Percentiles rank a stretch among this genome's conserved stretches.
Evolutionary conservation across 805 yeast species (phyloP).

Genomic region (Yamadazyma ubonensis): DNA sequence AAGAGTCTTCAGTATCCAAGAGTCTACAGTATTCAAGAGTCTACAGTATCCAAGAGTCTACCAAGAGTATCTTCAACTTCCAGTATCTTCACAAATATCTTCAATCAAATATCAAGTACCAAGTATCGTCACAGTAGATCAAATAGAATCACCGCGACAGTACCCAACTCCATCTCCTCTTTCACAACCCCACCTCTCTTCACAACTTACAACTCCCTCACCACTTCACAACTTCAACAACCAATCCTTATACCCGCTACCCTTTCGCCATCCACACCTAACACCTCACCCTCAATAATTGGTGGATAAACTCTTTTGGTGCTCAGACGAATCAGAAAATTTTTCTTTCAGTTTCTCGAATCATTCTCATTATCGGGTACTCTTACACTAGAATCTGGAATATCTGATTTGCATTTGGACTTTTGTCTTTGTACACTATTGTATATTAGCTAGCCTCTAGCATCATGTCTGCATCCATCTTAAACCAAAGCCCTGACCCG

Average conservation of each 20-base stretch:
- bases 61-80: no score
- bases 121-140: no score
- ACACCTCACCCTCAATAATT: background rate
- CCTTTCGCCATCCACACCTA: background rate
- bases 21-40: no score
- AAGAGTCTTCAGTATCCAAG: no score
- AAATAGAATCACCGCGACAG: no score
- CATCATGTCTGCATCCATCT: constrained; percentile 7
- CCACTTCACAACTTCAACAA: background rate
- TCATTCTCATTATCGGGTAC: constrained; percentile 4
- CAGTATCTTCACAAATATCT: no score
- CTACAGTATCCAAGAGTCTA: no score
- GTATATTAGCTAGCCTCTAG: constrained; percentile 6
- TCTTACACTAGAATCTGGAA: background rate
- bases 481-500: no score
- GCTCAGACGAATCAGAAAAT: constrained; percentile 10
- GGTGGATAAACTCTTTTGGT: constrained; percentile 9
- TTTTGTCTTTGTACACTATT: constrained; percentile 8
- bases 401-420: background rate
- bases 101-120: no score
- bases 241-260: background rate
- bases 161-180: background rate
- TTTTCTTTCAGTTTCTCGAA: constrained; percentile 10
- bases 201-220: background rate
- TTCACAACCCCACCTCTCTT: background rate